Evolutionary conservation across 441 rosid species (phyloP), one percentile per base, ranked within the genome.

Genomic region (Gossypium lobatum): DNA sequence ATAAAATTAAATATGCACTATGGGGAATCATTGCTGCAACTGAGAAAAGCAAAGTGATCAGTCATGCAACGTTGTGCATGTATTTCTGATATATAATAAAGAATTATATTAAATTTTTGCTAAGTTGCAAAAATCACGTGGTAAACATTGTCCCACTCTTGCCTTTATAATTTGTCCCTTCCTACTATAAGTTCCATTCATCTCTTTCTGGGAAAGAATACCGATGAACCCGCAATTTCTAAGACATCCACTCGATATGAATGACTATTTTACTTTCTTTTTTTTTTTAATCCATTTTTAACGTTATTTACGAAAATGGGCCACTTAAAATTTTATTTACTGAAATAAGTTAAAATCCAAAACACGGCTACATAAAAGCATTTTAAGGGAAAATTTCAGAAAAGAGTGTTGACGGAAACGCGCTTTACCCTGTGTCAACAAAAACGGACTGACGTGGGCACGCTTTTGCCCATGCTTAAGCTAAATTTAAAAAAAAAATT

Each of bases 351-450:
- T 0, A 26, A 26, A 26, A 26, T 0, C 0, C 1, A 26, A 26
- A 26, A 26, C 1, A 3, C 1, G 4, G 0, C 0, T 26, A 0
- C 0, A 25, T 3, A 3, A 1, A 26, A 26, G 4, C 0, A 3
- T 26, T 26, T 26, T 26, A 26, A 26, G 0, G 4, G 0, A 2
- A 26, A 26, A 26, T 26, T 26, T 26, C 0, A 0, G 0, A 26
- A 26, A 26, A 26, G 4, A 0, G 0, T 0, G 0, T 0, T 26
- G 4, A 26, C 3, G 0, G 0, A 0, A 4, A 26, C 0, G 3
- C 4, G 3, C 0, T 26, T 26, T 0, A 26, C 0, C 31, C 3
- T 1, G 3, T 26, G 31, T 3, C 31, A 0, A 0, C 0, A 26
- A 26, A 26, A 26, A 26, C 0, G 0, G 0, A 0, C 5, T 26